phyloP scores from a whole-genome alignment of 345 rosid genomes.

The Leavenworthia alabamica region DNA sequence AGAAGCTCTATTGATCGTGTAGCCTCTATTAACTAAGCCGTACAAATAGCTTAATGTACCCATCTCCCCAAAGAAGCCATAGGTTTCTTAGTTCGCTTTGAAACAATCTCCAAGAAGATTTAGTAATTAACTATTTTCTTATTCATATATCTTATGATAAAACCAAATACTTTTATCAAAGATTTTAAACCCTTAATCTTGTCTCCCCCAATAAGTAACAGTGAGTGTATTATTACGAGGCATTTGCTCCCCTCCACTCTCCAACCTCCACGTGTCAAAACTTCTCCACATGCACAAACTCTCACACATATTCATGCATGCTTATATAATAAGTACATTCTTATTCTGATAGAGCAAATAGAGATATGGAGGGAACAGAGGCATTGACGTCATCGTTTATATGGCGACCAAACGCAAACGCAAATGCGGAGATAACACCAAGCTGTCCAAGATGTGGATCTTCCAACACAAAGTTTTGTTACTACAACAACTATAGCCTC shows the following conservation, averaged over 20 bases:
- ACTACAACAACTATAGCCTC: slow-evolving; percentile 35
- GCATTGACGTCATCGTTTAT: slow-evolving; percentile 24
- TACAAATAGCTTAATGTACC: slow-evolving; percentile 28
- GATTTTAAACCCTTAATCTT: slow-evolving; percentile 22
- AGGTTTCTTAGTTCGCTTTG: slow-evolving; percentile 28
- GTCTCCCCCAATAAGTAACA: slow-evolving; percentile 30
- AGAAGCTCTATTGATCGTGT: slow-evolving; percentile 22
- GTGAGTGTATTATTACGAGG: slow-evolving; percentile 30
- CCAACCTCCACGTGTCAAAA: slow-evolving; percentile 21
- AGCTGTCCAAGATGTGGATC: slow-evolving; percentile 38
- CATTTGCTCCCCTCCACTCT: slow-evolving; percentile 31
- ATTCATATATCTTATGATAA: neutral
- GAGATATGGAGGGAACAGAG: slow-evolving; percentile 32
- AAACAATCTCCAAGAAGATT: slow-evolving; percentile 25
- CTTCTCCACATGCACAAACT: slow-evolving; percentile 21
- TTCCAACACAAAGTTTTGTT: slow-evolving; percentile 32
- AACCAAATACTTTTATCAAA: neutral
- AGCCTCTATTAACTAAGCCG: slow-evolving; percentile 25
- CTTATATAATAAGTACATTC: slow-evolving; percentile 31
- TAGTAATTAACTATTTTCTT: neutral
- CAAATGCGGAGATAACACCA: slow-evolving; percentile 29
- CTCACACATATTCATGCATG: slow-evolving; percentile 25
- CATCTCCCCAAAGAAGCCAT: slow-evolving; percentile 24
- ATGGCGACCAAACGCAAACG: slow-evolving; percentile 31
- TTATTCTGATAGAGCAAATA: neutral